Evolutionary conservation across 768 basidiomycete species (phyloP).

Genomic region (Lactifluus volemus): DNA sequence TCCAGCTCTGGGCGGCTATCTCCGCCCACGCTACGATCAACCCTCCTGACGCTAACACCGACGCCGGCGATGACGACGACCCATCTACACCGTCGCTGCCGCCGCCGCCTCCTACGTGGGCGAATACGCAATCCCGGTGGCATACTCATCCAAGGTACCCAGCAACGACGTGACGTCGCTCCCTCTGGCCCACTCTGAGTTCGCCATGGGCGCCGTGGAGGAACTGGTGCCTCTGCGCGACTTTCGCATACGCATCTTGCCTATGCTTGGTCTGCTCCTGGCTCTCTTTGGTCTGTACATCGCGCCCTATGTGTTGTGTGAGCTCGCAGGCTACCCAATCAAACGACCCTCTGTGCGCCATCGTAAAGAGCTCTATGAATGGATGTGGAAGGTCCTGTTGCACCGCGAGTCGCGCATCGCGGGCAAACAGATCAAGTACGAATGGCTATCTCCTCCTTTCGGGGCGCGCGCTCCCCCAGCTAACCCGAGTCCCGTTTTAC

Average conservation of each 20-base stretch:
- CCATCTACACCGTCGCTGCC: not conserved
- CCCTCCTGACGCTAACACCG: too few species aligned
- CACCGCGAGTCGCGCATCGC: conserved; percentile 64
- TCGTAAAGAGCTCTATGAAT: conserved; percentile 74
- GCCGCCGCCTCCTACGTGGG: conserved; percentile 24
- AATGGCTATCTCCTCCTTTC: too few species aligned
- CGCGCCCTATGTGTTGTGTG: conserved; percentile 82
- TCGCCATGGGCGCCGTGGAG: conserved; percentile 78
- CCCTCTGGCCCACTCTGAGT: conserved; percentile 87
- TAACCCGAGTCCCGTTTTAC: too few species aligned
- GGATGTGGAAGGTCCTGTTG: conserved; percentile 67
- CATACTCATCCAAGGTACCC: conserved; percentile 93
- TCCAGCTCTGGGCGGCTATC: conserved; percentile 20
- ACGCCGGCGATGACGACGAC: not conserved
- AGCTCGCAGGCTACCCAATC: conserved; percentile 77
- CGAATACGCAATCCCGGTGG: conserved; percentile 67
- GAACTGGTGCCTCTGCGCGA: conserved; percentile 88
- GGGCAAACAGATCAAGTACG: conserved; percentile 48
- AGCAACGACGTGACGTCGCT: conserved; percentile 74
- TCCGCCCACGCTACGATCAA: not conserved
- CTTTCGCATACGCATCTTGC: conserved; percentile 88
- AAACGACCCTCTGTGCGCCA: conserved; percentile 78
- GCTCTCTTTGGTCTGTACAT: conserved; percentile 88
- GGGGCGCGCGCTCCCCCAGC: too few species aligned
- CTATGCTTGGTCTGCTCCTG: conserved; percentile 84